Base-by-base conservation (phyloP, 495 filamentous ascomycete species). In the Aspergillus affinis region DNA sequence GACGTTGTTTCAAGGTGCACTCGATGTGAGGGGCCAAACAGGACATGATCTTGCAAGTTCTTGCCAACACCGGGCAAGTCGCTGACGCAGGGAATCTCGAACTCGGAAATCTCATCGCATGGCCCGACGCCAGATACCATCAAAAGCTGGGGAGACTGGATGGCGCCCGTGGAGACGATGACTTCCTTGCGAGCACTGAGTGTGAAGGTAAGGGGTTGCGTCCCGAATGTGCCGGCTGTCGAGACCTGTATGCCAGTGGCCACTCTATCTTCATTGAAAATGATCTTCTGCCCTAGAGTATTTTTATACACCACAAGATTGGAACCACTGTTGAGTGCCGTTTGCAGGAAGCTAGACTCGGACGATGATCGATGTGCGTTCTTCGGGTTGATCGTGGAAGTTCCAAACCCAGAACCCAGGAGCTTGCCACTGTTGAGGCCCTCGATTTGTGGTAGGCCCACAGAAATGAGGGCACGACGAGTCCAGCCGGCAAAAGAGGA, bases 151-250 rank as follows among this genome's bases (percentile, higher is more conserved):
- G 82, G 80, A 21, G 76, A 76, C 9, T 76, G 69, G 53, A 84
- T 72, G 6, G 60, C 74, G 8, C 83, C 83, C 3, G 82, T 80
- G 6, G 82, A 80, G 0, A 87, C 23, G 45, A 88, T 83, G 51
- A 88, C 78, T 65, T 87, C 84, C 54, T 79, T 77, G 3, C 58
- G 68, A 8, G 83, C 82, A 3, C 50, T 60, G 2, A 83, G 63
- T 4, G 64, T 77, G 69, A 74, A 81, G 13, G 71, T 54, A 15
- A 74, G 21, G 0, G 68, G 67, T 4, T 54, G 55, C 2, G 77
- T 78, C 9, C 72, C 58, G n/a, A 68, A 68, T 4, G 55, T 58
- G 6, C 61, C 66, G 6, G 48, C 58, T 1, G 63, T 65, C 4
- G 58, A 47, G 15, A 84, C 81, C 8, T 55, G 17, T 0, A 85